phyloP scores from a whole-genome alignment of 768 basidiomycete species.

The Mrakia blollopis region DNA sequence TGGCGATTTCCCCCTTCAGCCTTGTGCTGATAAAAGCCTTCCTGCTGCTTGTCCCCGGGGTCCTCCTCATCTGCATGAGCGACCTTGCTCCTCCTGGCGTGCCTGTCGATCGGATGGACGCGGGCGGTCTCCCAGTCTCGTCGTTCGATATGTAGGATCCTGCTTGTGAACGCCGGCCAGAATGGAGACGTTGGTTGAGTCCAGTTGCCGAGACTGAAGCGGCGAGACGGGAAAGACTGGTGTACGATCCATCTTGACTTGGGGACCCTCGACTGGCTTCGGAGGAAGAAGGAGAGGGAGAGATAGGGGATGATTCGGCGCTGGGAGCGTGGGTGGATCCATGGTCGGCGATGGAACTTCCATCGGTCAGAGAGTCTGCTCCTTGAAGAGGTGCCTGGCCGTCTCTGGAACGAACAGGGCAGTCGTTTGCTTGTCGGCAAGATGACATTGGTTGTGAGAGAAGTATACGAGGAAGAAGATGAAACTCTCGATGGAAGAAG shows the following conservation, averaged over 20 bases:
- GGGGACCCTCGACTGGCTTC: neutral
- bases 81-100: conserved; percentile 14
- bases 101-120: conserved; percentile 6
- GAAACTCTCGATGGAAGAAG: no score
- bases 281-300: neutral
- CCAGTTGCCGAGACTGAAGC: neutral
- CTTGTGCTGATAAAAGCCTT: conserved; percentile 42
- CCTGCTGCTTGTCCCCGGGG: conserved; percentile 31
- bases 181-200: neutral
- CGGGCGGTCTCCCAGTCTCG: neutral
- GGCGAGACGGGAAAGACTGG: neutral
- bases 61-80: conserved; percentile 1
- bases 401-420: neutral
- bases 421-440: neutral
- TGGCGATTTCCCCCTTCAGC: conserved; percentile 47
- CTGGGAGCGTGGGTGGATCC: neutral
- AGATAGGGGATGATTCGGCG: neutral
- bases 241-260: neutral
- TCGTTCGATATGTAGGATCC: conserved; percentile 25
- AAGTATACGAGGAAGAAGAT: no score
- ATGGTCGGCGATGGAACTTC: neutral
- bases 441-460: no score
- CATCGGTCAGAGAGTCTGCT: neutral
- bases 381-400: neutral
- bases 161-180: neutral